A percentile compares a stretch with the other conserved stretches of the same genome.
phyloP scores from a whole-genome alignment of 106 monocot species.

The Triglochin maritima region DNA sequence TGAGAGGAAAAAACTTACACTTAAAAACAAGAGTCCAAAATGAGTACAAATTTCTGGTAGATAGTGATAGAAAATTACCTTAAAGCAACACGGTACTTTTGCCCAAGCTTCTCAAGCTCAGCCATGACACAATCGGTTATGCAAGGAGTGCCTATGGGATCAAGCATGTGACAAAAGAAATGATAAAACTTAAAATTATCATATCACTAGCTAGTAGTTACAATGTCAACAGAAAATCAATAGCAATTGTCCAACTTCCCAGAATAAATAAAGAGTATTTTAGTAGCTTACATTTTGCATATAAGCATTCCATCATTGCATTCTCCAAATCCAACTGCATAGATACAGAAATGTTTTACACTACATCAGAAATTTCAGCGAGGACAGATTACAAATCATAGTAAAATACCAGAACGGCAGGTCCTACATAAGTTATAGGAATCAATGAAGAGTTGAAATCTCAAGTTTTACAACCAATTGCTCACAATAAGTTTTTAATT shows the following conservation, averaged over 20 bases:
- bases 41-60: background rate
- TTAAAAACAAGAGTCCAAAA: background rate
- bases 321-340: conserved; percentile 90
- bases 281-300: conserved; percentile 79
- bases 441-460: too few species aligned
- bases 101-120: conserved; percentile 96
- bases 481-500: too few species aligned
- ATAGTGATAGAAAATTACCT: conserved; percentile 34
- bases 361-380: too few species aligned
- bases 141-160: conserved; percentile 76
- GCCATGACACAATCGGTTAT: conserved; percentile 99
- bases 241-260: background rate
- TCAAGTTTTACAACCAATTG: too few species aligned
- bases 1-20: background rate
- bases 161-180: background rate
- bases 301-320: conserved; percentile 97
- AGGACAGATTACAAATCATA: too few species aligned
- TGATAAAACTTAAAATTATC: background rate
- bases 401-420: too few species aligned
- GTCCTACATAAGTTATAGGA: too few species aligned
- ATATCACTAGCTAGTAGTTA: background rate
- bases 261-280: background rate
- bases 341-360: background rate
- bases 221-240: background rate
- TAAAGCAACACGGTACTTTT: conserved; percentile 94